Base-by-base conservation (phyloP, 2,329 filamentous ascomycete genomes). In the Fusarium sp. region DNA sequence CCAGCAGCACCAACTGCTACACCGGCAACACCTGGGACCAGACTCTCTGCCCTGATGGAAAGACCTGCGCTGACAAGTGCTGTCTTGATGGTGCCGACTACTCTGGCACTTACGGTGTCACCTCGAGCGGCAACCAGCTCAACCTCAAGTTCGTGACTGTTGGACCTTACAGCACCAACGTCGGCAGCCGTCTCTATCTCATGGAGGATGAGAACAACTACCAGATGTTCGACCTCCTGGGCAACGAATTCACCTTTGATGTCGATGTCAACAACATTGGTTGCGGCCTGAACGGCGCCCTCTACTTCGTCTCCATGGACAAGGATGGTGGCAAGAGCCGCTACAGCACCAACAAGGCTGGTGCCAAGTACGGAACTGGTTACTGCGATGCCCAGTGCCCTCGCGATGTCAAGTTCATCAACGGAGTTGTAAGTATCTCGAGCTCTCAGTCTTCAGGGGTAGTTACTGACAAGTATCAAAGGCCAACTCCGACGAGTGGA, bases 181-280 rank as follows among this genome's bases (percentile, higher is more conserved):
- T 88, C 54, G 87, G 87, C 27, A 84, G 89, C 65, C 88, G 92
- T 76, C 83, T 92, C 50, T 94, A 93, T 81, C 86, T 94, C 72
- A 88, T 94, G 85, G 87, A 88, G 76, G 84, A 86, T 61, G 88
- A 91, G 52, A 85, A 85, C 75, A 88, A 88, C 68, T 94, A 94
- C 82, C 84, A 93, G 83, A 87, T 88, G 79, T 91, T 93, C 83
- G 87, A 89, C 68, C 85, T 93, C 67, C 85, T 91, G 64, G 90
- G 90, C 82, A 88, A 92, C 79, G 92, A 94, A 82, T 91, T 94
- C 83, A 92, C 91, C 64, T 93, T 94, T 71, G 92, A 93, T 65
- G 92, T 93, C 30, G 92, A 94, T 80, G 89, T 93, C 52, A 93
- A 91, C 45, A 87, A 88, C 76, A 85, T 93, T 23, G 88, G 89